Percentiles rank a stretch among this genome's conserved stretches.
Conservation (phyloP, 805 yeast genomes). For the Hanseniaspora guilliermondii region DNA sequence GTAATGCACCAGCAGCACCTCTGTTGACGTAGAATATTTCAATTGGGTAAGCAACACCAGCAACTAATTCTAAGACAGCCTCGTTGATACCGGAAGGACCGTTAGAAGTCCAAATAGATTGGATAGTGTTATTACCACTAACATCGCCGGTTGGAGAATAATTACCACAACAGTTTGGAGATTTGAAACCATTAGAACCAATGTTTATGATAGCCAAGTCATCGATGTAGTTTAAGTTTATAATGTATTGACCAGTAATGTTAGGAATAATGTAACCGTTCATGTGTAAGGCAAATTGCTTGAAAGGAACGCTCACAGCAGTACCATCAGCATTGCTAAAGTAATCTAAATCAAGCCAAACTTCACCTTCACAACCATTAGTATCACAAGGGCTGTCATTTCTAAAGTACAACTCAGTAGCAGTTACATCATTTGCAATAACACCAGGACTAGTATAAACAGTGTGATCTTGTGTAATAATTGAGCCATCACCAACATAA, state of each 20-base stretch:
- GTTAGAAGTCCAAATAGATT: neutral
- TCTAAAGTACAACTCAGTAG: neutral
- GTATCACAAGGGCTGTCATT: neutral
- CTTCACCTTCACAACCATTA: neutral
- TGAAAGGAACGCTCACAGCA: neutral
- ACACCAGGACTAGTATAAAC: neutral
- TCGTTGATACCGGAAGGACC: conserved; percentile 2
- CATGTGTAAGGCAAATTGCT: conserved; percentile 2
- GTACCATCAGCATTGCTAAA: neutral
- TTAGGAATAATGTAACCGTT: conserved; percentile 1
- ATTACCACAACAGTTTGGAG: neutral
- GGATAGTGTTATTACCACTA: neutral
- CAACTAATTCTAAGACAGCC: conserved; percentile 17
- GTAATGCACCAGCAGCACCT: conserved; percentile 16
- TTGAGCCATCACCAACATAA: neutral
- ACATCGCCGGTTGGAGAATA: neutral
- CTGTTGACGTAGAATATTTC: conserved; percentile 22
- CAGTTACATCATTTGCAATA: neutral
- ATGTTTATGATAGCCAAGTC: conserved; percentile 3
- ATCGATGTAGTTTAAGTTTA: conserved; percentile 1
- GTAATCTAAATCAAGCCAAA: neutral
- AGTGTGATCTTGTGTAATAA: neutral
- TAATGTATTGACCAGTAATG: neutral
- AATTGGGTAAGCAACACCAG: conserved; percentile 24
- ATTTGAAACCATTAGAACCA: neutral